Percentiles rank a stretch among this genome's conserved stretches.
phyloP scores from a whole-genome alignment of 208 protist species.

The Giardia muris region DNA sequence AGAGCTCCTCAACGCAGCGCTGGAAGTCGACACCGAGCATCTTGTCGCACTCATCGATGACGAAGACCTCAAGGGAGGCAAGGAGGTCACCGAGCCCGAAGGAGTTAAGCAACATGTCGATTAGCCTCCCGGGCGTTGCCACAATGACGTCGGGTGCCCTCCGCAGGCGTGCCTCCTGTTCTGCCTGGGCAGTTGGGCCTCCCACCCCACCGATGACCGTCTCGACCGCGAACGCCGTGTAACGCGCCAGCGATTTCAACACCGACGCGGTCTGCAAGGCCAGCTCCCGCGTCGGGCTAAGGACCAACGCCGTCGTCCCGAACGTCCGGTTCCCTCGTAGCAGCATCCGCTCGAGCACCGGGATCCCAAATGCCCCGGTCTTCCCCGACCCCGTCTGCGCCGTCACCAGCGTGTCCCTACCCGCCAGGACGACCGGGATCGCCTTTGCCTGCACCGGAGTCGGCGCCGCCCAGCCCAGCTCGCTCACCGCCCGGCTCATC shows the following conservation, averaged over 20 bases:
- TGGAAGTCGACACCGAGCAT: constrained; percentile 73
- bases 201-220: neutral
- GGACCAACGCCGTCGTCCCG: constrained; percentile 47
- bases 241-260: neutral
- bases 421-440: neutral
- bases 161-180: neutral
- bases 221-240: neutral
- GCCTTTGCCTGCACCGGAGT: neutral
- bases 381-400: neutral
- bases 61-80: constrained; percentile 41
- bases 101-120: constrained; percentile 74
- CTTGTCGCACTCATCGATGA: constrained; percentile 68
- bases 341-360: neutral
- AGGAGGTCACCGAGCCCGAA: constrained; percentile 50
- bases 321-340: neutral
- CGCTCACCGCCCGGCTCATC: neutral
- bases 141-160: constrained; percentile 49
- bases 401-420: neutral
- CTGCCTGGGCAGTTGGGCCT: too few relatives aligned
- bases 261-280: constrained; percentile 76
- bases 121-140: constrained; percentile 78
- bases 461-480: neutral
- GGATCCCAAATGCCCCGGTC: constrained; percentile 12
- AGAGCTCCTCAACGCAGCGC: constrained; percentile 8
- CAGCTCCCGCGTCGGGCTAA: constrained; percentile 89